These are phyloP conservation scores for Colletotrichum musicola DNA, from an alignment of 2,329 filamentous ascomycete species.

Conservation along the genomic window DNA sequence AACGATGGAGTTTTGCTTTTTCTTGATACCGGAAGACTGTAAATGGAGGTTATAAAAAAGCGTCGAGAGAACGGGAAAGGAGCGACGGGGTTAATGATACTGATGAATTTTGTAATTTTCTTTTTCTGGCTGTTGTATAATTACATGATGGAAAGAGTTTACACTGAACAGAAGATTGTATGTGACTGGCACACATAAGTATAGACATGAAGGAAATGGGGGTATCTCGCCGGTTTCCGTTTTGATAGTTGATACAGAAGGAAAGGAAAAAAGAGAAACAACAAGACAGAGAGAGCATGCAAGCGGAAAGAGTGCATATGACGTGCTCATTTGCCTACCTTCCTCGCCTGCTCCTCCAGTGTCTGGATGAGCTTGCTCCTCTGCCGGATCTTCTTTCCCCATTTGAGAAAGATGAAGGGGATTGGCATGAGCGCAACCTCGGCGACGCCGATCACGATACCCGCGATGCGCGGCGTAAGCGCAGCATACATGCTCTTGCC, in stretches of 20 bases:
- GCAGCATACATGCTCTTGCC: constrained; percentile 69
- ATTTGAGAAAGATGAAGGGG: constrained; percentile 69
- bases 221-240: constrained; percentile 30
- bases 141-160: constrained; percentile 10
- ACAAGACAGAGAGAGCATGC: neutral
- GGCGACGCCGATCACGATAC: constrained; percentile 51
- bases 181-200: constrained; percentile 29
- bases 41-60: neutral
- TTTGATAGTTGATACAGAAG: neutral
- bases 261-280: neutral
- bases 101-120: constrained; percentile 3
- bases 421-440: constrained; percentile 71
- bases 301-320: neutral
- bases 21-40: neutral
- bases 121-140: constrained; percentile 1
- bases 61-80: too few relatives aligned
- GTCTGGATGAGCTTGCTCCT: constrained; percentile 37
- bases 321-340: constrained; percentile 20
- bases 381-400: constrained; percentile 41
- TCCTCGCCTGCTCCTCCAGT: constrained; percentile 36
- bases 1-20: neutral
- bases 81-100: neutral
- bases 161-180: neutral
- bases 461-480: constrained; percentile 72
- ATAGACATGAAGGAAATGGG: constrained; percentile 26